Evolutionary conservation across 2,329 filamentous ascomycete species (phyloP), one percentile per base, ranked within the genome.

Genomic region (Curvularia spicifera): DNA sequence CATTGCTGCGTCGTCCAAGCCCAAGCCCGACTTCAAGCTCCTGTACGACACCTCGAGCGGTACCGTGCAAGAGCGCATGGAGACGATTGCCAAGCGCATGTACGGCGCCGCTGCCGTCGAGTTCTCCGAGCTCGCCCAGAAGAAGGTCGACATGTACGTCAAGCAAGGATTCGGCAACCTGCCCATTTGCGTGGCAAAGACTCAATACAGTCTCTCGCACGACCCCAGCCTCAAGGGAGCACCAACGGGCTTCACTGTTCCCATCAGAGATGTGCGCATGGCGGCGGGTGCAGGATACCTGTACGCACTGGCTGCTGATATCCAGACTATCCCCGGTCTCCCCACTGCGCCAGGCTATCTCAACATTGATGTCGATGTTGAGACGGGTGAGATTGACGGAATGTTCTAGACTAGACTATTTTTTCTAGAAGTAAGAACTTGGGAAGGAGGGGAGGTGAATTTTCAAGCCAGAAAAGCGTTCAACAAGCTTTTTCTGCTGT

Each of bases 151-250:
- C 75, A 93, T 89, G 7, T 99, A 98, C 80, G 93, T 91, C 31
- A 87, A 87, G 75, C 95, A 98, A 78, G 95, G 95, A 45, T 96
- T 94, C 71, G 90, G 90, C 22, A 92, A 97, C 78, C 82, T 99
- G 65, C 95, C 95, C 35, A 97, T 98, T 73, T 99, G 95, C 78
- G 87, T 98, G 65, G 95, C 95, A 62, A 99, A 99, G 88, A 99
- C 95, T 13, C 95, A 99, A 79, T 99, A 99, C 82, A 96, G 91
- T 33, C 84, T 99, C 48, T 95, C 90, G 57, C 94, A 98, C 78
- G 93, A 99, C 76, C 90, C 94, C 2, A 88, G 91, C 10, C 84
- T 98, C 70, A 99, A 99, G 85, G 95, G 95, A 62, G 95, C 95
- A 8, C 95, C 95, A 24, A 91, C 89, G 4, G 95, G 94, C 58